Evolutionary conservation across 2,329 filamentous ascomycete genomes (phyloP).

Genomic region (Cadophora luteo-olivacea): DNA sequence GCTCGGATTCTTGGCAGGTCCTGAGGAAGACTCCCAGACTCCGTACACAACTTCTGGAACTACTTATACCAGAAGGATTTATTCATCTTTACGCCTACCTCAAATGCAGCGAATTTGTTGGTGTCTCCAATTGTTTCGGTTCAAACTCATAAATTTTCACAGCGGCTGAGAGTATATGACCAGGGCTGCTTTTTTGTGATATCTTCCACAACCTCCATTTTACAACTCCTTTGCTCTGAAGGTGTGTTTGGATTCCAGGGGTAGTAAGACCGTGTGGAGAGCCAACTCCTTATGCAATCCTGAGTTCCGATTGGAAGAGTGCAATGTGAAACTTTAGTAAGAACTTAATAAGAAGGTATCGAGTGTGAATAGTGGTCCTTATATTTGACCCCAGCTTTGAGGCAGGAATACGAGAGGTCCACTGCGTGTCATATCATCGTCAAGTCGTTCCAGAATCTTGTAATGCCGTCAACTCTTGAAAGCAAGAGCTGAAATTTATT

Average conservation of each 20-base stretch:
- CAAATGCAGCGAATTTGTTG: no score
- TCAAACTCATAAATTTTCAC: no score
- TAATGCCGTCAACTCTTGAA: background rate
- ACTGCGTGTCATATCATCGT: background rate
- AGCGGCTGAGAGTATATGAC: no score
- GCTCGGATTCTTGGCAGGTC: background rate
- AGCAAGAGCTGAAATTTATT: no score
- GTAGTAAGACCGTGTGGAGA: background rate
- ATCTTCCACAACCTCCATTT: no score
- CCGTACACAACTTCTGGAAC: no score
- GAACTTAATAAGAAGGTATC: background rate
- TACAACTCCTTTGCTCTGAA: background rate
- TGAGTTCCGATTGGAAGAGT: background rate
- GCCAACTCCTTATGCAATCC: background rate
- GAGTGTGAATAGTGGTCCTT: background rate
- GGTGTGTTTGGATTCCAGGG: background rate
- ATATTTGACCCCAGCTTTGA: background rate
- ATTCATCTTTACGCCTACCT: no score
- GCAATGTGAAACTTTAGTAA: background rate
- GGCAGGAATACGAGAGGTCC: conserved; percentile 1
- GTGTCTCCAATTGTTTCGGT: no score
- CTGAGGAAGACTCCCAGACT: no score
- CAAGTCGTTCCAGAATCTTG: background rate
- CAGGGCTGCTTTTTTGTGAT: no score
- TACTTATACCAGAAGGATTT: no score